These are phyloP conservation scores for Tulasnella sp. DNA, from an alignment of 768 basidiomycete species.

Conservation along the genomic window DNA sequence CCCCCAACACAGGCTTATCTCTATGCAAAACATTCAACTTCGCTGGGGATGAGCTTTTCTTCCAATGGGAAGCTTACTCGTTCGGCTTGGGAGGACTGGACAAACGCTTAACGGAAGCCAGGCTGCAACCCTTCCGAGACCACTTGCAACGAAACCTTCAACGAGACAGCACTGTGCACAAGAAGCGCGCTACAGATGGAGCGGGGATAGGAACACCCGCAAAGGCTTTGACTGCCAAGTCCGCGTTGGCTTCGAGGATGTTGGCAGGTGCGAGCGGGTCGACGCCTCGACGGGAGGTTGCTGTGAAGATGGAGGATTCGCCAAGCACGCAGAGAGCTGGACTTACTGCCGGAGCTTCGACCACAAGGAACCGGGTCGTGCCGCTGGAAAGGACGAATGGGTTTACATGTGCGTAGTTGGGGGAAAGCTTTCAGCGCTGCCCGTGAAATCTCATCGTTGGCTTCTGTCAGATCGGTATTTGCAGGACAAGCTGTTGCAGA, in stretches of 20 bases:
- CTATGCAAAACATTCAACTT: constrained; percentile 37
- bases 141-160: constrained; percentile 31
- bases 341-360: constrained; percentile 12
- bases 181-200: neutral
- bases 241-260: constrained; percentile 1
- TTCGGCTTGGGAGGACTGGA: constrained; percentile 20
- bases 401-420: constrained; percentile 21
- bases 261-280: neutral
- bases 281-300: neutral
- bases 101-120: neutral
- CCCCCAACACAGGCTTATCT: constrained; percentile 31
- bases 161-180: neutral
- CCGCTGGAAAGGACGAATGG: constrained; percentile 27
- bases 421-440: neutral
- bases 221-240: neutral
- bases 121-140: constrained; percentile 26
- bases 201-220: neutral
- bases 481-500: constrained; percentile 82
- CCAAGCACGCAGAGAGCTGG: constrained; percentile 18
- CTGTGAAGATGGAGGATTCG: constrained; percentile 10
- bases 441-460: neutral
- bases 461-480: constrained; percentile 73
- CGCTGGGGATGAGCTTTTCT: constrained; percentile 34
- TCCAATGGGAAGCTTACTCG: constrained; percentile 40
- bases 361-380: constrained; percentile 28